Conservation (phyloP, 106 monocot species). For the Vanilla planifolia region DNA sequence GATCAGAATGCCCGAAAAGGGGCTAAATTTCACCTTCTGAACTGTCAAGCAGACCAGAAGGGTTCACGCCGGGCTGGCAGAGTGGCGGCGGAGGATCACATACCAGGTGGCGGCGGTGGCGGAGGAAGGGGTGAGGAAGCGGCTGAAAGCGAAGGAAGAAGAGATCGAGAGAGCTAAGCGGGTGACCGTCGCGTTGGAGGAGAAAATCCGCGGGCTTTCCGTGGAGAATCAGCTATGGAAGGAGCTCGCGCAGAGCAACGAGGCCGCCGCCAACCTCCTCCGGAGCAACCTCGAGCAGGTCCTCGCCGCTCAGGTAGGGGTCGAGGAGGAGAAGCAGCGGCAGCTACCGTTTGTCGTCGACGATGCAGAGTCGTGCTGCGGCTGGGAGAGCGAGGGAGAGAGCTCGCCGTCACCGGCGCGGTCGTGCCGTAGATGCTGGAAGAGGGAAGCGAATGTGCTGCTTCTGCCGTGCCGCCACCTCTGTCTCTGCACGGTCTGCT, state of each 20-base stretch:
- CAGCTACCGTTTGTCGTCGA: too few species aligned
- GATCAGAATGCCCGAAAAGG: too few species aligned
- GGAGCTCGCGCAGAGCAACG: conserved; percentile 4
- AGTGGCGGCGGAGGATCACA: not conserved
- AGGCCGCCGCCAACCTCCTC: conserved; percentile 1
- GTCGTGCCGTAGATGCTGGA: not conserved
- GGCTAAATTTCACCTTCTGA: not conserved
- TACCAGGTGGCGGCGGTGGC: not conserved
- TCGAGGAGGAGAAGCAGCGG: not conserved
- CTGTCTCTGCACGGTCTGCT: conserved; percentile 8
- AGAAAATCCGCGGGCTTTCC: not conserved
- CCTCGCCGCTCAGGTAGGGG: not conserved
- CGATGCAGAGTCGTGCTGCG: conserved; percentile 5
- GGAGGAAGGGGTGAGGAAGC: not conserved
- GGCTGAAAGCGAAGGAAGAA: conserved; percentile 3
- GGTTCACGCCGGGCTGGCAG: not conserved
- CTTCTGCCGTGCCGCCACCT: conserved; percentile 11
- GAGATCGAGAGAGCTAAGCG: not conserved
- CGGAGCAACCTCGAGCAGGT: conserved; percentile 3
- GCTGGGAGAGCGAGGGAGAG: not conserved
- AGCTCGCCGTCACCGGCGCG: not conserved
- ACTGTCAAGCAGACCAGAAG: not conserved
- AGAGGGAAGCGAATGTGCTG: conserved; percentile 8
- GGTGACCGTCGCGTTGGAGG: not conserved
- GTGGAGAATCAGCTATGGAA: not conserved